Conservation (phyloP, 352 stramenopile genomes). For the Phytopythium ostracodes region DNA sequence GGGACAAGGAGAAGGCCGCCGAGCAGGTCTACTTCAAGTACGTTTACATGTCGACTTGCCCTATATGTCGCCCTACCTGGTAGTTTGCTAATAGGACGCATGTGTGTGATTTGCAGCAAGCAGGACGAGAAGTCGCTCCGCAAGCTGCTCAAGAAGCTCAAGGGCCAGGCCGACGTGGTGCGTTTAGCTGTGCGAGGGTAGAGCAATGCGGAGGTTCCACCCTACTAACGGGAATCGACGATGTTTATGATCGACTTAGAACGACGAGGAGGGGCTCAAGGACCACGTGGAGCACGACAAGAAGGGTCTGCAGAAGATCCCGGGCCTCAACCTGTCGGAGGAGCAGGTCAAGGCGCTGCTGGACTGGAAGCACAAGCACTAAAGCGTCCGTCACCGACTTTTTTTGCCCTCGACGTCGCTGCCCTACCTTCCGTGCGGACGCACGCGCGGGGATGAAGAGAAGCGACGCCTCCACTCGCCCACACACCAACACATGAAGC, state of each 20-base stretch:
- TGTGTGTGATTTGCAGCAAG: slow-evolving; percentile 44
- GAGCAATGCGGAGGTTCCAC: not conserved
- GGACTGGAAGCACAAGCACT: slow-evolving; percentile 90
- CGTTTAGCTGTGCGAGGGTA: not conserved
- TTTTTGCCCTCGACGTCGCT: not conserved
- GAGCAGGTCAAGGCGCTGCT: slow-evolving; percentile 76
- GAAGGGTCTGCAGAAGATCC: slow-evolving; percentile 62
- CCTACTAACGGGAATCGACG: not conserved
- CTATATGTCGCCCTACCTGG: too few relatives aligned
- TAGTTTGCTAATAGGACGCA: not conserved
- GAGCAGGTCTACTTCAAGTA: slow-evolving; percentile 87
- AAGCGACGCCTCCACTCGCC: not conserved
- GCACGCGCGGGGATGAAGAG: not conserved
- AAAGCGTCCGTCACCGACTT: slow-evolving; percentile 12
- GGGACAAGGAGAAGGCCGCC: slow-evolving; percentile 74
- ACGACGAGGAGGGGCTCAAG: slow-evolving; percentile 59
- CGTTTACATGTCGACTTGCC: too few relatives aligned
- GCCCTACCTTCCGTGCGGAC: not conserved
- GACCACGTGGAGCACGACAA: slow-evolving; percentile 74
- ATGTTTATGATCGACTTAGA: slow-evolving; percentile 7
- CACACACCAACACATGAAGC: not conserved
- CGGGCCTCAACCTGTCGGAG: slow-evolving; percentile 53
- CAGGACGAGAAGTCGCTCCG: slow-evolving; percentile 83
- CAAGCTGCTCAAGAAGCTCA: slow-evolving; percentile 87
- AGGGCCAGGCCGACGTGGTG: slow-evolving; percentile 67